These are phyloP conservation scores for Austroboletus novae-zelandiae DNA, from an alignment of 1,284 basidiomycete species.

Conservation along the genomic window DNA sequence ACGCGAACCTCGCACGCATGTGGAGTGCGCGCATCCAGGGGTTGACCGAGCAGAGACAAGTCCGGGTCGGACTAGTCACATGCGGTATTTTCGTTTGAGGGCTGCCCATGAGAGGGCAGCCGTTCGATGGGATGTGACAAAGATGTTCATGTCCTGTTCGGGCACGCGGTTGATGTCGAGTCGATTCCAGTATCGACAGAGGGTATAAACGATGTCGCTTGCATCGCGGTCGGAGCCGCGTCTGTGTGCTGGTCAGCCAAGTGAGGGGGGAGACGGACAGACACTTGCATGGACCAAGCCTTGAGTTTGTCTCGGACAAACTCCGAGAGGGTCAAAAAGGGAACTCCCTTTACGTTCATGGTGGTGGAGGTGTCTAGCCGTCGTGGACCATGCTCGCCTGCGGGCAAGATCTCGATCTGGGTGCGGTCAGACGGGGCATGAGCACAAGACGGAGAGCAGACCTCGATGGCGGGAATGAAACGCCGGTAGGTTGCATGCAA, in stretches of 20 bases:
- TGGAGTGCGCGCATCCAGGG: background rate
- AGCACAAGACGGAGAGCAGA: slow-evolving; percentile 28
- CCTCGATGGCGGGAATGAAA: slow-evolving; percentile 43
- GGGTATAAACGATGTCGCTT: slow-evolving; percentile 64
- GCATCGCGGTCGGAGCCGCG: slow-evolving; percentile 67
- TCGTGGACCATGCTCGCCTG: slow-evolving; percentile 76
- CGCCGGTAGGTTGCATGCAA: slow-evolving; percentile 57
- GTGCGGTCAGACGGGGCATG: background rate
- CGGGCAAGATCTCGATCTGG: slow-evolving; percentile 78
- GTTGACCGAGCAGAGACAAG: background rate
- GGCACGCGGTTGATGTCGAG: slow-evolving; percentile 79
- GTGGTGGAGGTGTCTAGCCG: slow-evolving; percentile 63
- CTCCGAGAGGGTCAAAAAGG: slow-evolving; percentile 75
- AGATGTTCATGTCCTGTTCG: slow-evolving; percentile 75
- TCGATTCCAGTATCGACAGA: slow-evolving; percentile 70
- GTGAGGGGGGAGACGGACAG: background rate
- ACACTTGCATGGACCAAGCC: slow-evolving; percentile 67
- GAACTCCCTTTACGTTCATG: slow-evolving; percentile 62
- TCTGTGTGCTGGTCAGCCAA: slow-evolving; percentile 36
- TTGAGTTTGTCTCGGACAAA: slow-evolving; percentile 79
- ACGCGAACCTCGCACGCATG: background rate
- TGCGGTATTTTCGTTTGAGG: slow-evolving; percentile 67
- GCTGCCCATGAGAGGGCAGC: slow-evolving; percentile 67
- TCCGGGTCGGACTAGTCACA: slow-evolving; percentile 25
- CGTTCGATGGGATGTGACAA: slow-evolving; percentile 52